Evolutionary conservation across 345 rosid species (phyloP).

Genomic region (Rhodamnia rubescens): DNA sequence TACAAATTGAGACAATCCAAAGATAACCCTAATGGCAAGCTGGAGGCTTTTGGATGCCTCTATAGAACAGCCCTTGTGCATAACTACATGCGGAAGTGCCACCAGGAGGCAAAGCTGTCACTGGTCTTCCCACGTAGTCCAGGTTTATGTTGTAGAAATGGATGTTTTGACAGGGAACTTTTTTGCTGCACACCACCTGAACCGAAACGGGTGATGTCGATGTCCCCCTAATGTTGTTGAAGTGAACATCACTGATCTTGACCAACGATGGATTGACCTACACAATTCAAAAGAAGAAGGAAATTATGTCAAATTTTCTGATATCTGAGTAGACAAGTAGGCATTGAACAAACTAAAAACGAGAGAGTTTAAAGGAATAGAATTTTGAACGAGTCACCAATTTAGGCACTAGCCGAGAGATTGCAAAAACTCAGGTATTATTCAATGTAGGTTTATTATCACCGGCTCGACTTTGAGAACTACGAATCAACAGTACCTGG

Average conservation of each 20-base stretch:
- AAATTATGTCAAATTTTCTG: not conserved
- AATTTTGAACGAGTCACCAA: not conserved
- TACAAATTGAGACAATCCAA: not conserved
- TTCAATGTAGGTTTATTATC: not conserved
- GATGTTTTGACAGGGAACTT: constrained; percentile 31
- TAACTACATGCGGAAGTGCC: constrained; percentile 23
- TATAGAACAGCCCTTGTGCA: constrained; percentile 10
- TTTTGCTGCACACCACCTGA: constrained; percentile 32
- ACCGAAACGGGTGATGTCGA: constrained; percentile 26
- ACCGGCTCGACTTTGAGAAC: not conserved
- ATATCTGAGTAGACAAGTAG: not conserved
- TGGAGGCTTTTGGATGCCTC: constrained; percentile 29
- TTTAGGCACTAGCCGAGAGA: not conserved
- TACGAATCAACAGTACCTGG: not conserved
- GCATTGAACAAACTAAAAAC: not conserved
- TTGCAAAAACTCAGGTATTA: not conserved
- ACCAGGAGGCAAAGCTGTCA: constrained; percentile 1
- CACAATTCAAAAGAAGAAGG: not conserved
- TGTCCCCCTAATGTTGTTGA: constrained; percentile 38
- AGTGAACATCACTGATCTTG: constrained; percentile 25
- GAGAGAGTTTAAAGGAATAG: not conserved
- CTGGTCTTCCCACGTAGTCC: constrained; percentile 3
- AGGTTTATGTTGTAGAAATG: constrained; percentile 25
- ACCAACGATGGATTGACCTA: constrained; percentile 35
- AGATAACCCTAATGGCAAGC: constrained; percentile 14